These are phyloP conservation scores for Heliosperma pusillum DNA, from an alignment of 148 eudicot genomes.

Conservation along the genomic window DNA sequence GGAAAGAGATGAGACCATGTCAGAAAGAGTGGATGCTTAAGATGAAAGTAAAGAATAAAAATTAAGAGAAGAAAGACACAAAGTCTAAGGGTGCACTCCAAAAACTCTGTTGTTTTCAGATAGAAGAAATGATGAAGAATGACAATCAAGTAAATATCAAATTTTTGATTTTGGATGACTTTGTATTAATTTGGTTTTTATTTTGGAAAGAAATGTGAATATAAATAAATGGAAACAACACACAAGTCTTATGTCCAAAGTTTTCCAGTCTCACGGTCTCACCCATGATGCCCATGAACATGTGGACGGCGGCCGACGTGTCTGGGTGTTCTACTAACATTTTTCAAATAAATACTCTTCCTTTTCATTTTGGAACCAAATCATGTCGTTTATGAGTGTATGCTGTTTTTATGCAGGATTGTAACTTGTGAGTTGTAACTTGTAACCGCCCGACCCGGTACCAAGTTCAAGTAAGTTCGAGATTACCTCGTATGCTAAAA, in stretches of 20 bases:
- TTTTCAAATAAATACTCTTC: not conserved
- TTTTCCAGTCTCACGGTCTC: not conserved
- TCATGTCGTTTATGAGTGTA: too few relatives aligned
- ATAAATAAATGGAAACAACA: not conserved
- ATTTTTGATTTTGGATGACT: too few relatives aligned
- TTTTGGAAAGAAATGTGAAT: conserved; percentile 1
- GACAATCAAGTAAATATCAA: not conserved
- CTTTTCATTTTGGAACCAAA: not conserved
- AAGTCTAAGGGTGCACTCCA: conserved; percentile 14
- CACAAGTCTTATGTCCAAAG: not conserved
- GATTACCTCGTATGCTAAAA: too few relatives aligned
- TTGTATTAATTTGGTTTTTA: not conserved
- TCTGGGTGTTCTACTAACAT: conserved; percentile 5
- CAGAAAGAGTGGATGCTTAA: conserved; percentile 7
- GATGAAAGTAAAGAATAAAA: conserved; percentile 26
- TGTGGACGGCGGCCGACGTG: conserved; percentile 16
- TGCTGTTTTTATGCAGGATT: too few relatives aligned
- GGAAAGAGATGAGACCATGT: conserved; percentile 9
- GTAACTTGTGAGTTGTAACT: too few relatives aligned
- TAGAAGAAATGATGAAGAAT: not conserved
- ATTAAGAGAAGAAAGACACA: not conserved
- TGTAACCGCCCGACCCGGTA: too few relatives aligned
- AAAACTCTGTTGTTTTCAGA: conserved; percentile 17
- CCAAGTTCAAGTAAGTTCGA: too few relatives aligned
- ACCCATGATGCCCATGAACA: not conserved